phyloP scores from a whole-genome alignment of 2,329 filamentous ascomycete genomes.

The Fusarium piperis region DNA sequence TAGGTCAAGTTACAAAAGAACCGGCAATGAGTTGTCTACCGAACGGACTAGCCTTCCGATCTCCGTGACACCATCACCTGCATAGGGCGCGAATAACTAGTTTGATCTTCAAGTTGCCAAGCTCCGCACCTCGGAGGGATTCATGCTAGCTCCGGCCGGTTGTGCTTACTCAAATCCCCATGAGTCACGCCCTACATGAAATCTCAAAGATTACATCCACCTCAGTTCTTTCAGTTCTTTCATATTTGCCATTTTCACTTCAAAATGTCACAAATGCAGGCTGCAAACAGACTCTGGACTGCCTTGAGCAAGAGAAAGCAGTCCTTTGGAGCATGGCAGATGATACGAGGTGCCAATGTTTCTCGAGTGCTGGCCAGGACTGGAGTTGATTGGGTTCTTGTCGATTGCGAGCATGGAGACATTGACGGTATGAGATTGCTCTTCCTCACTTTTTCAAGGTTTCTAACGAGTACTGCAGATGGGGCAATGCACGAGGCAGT shows the following conservation, averaged over 20 bases:
- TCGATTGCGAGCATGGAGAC: not conserved
- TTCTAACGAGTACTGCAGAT: rapidly evolving
- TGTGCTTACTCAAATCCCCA: not conserved
- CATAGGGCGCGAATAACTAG: not conserved
- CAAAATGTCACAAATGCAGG: not conserved
- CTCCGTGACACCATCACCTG: not conserved
- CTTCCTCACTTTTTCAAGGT: not conserved
- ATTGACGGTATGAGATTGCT: not conserved
- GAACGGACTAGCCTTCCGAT: not conserved
- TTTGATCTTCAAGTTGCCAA: not conserved
- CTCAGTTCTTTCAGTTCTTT: not conserved
- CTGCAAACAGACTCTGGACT: not conserved
- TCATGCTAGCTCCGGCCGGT: not conserved
- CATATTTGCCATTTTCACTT: not conserved
- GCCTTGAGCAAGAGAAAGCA: not conserved
- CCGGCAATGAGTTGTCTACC: not conserved
- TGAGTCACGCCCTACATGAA: not conserved
- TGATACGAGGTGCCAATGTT: not conserved
- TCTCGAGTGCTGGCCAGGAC: not conserved
- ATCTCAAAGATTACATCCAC: not conserved
- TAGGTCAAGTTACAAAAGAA: not conserved
- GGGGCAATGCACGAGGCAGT: not conserved
- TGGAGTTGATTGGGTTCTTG: not conserved
- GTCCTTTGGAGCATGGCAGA: not conserved
- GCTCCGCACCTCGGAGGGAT: not conserved